Conservation (phyloP, 352 stramenopile genomes). For the Globisporangium uncinulatum region DNA sequence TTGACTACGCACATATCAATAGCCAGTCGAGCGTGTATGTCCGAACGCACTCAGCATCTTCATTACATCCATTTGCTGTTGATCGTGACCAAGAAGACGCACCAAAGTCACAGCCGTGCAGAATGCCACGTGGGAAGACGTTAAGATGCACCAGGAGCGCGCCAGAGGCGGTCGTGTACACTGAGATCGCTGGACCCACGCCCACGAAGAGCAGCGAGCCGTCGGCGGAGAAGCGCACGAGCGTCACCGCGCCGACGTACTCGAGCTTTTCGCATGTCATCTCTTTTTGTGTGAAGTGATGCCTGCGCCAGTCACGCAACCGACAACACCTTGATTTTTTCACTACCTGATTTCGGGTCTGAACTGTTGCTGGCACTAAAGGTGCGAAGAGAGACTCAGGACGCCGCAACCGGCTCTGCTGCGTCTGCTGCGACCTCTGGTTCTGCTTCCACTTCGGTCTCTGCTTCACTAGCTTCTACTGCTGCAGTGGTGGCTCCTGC, state of each 20-base stretch:
- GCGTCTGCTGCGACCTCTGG: not conserved
- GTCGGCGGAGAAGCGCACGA: constrained; percentile 65
- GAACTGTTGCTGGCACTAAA: not conserved
- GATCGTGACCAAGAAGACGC: not conserved
- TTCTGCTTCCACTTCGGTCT: not conserved
- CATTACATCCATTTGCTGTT: not conserved
- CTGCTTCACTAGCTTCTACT: not conserved
- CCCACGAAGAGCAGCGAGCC: constrained; percentile 71
- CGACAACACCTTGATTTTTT: no score
- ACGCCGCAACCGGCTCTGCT: not conserved
- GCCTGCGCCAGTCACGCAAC: no score
- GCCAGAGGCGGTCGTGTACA: constrained; percentile 51
- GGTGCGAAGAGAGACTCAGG: no score
- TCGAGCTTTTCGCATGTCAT: constrained; percentile 51
- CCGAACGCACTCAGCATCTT: not conserved
- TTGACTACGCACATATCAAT: not conserved
- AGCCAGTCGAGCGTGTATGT: not conserved
- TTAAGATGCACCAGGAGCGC: constrained; percentile 35
- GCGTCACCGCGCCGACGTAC: constrained; percentile 80
- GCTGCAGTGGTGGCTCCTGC: not conserved
- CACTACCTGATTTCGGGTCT: no score
- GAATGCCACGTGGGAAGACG: constrained; percentile 55
- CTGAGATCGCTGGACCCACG: constrained; percentile 53
- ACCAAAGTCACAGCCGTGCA: constrained; percentile 70
- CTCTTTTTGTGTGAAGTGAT: not conserved